Percentiles rank a stretch among this genome's conserved stretches.
phyloP scores from a whole-genome alignment of 306 rosid species.

The Cicer cuneatum region DNA sequence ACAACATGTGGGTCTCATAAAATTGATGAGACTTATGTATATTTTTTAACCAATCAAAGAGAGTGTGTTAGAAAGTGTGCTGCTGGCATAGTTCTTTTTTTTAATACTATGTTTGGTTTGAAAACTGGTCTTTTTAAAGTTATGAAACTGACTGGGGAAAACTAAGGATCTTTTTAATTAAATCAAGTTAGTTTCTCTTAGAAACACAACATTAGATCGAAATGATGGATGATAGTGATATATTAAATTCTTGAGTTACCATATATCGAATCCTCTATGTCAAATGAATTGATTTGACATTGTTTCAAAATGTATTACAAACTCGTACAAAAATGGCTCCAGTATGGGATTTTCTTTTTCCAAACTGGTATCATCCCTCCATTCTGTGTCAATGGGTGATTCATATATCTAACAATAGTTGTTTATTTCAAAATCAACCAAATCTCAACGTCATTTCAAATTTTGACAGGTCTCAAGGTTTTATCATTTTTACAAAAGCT shows the following conservation, averaged over 20 bases:
- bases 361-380: not conserved
- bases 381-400: too few relatives aligned
- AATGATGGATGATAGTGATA: not conserved
- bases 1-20: too few relatives aligned
- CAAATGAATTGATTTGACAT: not conserved
- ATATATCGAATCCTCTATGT: not conserved
- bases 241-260: not conserved
- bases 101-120: not conserved
- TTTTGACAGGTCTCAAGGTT: too few relatives aligned
- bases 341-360: not conserved
- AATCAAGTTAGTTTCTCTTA: slow-evolving; percentile 16
- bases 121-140: not conserved
- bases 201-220: not conserved
- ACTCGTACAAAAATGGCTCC: not conserved
- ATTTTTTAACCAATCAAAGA: too few relatives aligned
- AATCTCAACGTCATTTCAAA: too few relatives aligned
- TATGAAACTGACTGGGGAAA: slow-evolving; percentile 39
- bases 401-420: too few relatives aligned
- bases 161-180: not conserved
- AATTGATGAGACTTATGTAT: too few relatives aligned
- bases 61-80: too few relatives aligned
- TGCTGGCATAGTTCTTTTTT: slow-evolving; percentile 32
- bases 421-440: too few relatives aligned
- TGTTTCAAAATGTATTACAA: not conserved
- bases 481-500: too few relatives aligned